Evolutionary conservation across 805 yeast genomes (phyloP), one percentile per base, ranked within the genome.

Genomic region (Teunomyces funiuensis): DNA sequence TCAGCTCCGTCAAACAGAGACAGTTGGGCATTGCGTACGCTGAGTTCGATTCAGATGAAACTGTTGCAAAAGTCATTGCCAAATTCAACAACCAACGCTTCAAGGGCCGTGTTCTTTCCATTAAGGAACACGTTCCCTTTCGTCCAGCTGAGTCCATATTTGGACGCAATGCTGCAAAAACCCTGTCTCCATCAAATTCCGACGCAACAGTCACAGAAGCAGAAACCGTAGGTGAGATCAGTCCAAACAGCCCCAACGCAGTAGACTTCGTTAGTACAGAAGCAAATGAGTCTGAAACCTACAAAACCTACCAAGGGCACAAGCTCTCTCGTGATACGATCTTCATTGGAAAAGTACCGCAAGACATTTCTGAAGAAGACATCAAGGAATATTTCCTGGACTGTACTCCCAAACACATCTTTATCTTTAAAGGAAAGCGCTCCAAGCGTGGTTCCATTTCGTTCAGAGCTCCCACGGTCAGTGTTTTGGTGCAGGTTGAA

Each of bases 11-110:
- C 28, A 66, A 63, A 37, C 71, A 67, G 36, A 69, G 61, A 46
- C 77, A 81, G 2, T 60, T 79, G 48, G 91, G 93, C 3, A 74
- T 79, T 36, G 74, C 66, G 0, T 68, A 65, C 41, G 71, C 65
- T n/a, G 69, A 61, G 39, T 63, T 68, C 43, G 55, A 49, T n/a
- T 46, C 49, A 17, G 33, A 38, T 1, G 65, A 60, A 18, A 60
- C 57, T n/a, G 69, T 65, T 5, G 52, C 55, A 13, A 46, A 46
- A 26, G 69, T 57, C 11, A 53, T 60, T 20, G 47, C 52, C 11
- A 49, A 52, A 14, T 52, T 63, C 29, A 54, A 65, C 28, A 59
- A 66, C 4, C 43, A 40, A 9, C 33, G 16, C 6, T 55, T 65
- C 39, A 63, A 69, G 42, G 68, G 66, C 16, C 65, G 80, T 33